A percentile compares a stretch with the other conserved stretches of the same genome.
phyloP scores from a whole-genome alignment of 139 green algal species.

The Chloropicon primus region DNA sequence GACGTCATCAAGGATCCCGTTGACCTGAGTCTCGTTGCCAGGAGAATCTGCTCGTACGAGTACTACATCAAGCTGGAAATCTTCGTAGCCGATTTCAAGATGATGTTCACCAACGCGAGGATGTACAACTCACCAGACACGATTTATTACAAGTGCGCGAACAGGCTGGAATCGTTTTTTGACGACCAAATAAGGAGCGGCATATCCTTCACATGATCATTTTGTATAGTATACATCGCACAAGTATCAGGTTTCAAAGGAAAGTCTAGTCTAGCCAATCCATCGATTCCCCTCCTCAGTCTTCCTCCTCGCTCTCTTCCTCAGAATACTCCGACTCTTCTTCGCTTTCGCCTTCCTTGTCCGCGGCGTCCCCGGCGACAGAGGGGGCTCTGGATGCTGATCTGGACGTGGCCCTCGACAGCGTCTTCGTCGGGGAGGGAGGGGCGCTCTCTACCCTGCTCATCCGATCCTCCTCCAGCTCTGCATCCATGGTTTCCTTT shows the following conservation, averaged over 20 bases:
- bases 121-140: slow-evolving; percentile 80
- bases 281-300: too few species aligned
- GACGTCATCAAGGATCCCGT: slow-evolving; percentile 67
- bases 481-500: not conserved
- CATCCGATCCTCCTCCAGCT: not conserved
- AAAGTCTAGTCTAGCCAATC: too few species aligned
- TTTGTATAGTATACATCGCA: not conserved
- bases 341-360: not conserved
- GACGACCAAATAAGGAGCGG: slow-evolving; percentile 13
- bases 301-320: not conserved
- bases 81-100: slow-evolving; percentile 74
- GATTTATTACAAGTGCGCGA: slow-evolving; percentile 68
- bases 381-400: not conserved
- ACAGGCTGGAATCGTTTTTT: slow-evolving; percentile 36
- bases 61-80: slow-evolving; percentile 91
- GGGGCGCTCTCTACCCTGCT: not conserved
- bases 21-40: slow-evolving; percentile 33
- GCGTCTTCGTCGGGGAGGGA: not conserved
- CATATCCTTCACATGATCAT: not conserved
- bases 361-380: not conserved
- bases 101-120: slow-evolving; percentile 70
- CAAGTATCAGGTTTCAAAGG: too few species aligned
- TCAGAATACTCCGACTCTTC: not conserved
- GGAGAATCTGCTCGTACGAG: not conserved
- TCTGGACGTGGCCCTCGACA: not conserved